Conservation (phyloP, 345 rosid species). For the Salix purpurea region DNA sequence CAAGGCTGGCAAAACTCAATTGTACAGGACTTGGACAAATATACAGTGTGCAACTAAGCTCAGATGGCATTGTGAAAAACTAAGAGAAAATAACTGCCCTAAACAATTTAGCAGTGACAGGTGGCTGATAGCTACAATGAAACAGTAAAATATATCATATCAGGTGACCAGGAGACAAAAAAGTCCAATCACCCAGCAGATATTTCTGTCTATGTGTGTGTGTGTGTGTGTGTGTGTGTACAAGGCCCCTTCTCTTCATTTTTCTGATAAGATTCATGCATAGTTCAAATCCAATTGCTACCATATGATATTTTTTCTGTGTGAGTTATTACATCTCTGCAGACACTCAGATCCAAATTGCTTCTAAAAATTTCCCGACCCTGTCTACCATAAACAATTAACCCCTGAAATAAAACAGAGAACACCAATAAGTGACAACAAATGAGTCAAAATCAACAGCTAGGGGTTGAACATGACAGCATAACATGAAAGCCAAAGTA, state of each 20-base stretch:
- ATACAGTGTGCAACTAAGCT: background rate
- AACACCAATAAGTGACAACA: conserved; percentile 11
- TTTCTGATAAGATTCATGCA: background rate
- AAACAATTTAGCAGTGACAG: background rate
- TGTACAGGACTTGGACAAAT: background rate
- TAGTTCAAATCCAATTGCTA: background rate
- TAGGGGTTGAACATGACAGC: background rate
- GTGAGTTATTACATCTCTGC: conserved; percentile 67
- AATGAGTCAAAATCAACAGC: background rate
- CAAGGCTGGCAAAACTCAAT: background rate
- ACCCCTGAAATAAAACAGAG: conserved; percentile 55
- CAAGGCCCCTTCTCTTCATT: background rate
- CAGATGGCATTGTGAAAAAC: background rate
- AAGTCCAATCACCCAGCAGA: background rate
- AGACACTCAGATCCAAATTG: conserved; percentile 66
- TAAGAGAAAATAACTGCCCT: background rate
- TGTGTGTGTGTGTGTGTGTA: background rate
- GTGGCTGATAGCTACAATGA: background rate
- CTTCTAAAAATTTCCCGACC: conserved; percentile 79
- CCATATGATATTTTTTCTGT: background rate
- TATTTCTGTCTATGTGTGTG: background rate
- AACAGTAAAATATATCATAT: background rate
- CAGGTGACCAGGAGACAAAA: background rate
- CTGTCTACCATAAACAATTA: conserved; percentile 86
- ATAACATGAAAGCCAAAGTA: background rate